Evolutionary conservation across 345 rosid species (phyloP).

Genomic region (Brassica carinata): DNA sequence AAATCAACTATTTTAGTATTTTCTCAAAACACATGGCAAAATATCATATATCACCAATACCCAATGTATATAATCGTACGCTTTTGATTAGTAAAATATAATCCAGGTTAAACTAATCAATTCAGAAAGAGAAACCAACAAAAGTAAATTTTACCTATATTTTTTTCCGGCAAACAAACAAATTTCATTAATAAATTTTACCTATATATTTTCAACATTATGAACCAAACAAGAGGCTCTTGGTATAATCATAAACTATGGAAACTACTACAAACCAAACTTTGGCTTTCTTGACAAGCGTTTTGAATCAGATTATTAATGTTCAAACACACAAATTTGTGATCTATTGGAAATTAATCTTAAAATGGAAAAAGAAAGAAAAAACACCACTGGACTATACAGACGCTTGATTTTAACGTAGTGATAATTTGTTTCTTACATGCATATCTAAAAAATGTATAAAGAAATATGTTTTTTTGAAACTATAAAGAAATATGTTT

Average conservation of each 20-base stretch:
- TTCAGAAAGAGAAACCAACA: neutral
- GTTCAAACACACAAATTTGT: neutral
- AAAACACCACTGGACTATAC: neutral
- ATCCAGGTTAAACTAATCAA: neutral
- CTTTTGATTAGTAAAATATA: neutral
- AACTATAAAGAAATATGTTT: neutral
- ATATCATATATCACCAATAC: constrained; percentile 15
- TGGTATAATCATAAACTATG: neutral
- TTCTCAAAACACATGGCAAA: constrained; percentile 7
- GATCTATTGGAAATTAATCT: constrained; percentile 1
- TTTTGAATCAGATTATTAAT: neutral
- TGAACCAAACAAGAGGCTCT: neutral
- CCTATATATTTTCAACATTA: neutral
- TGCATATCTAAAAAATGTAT: neutral
- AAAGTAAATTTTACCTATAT: neutral
- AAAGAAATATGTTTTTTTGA: neutral
- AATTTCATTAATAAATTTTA: neutral
- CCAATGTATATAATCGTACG: neutral
- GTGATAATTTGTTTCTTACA: neutral
- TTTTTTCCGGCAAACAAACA: neutral
- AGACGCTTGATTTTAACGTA: neutral
- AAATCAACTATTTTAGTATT: constrained; percentile 7
- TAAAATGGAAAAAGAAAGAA: neutral
- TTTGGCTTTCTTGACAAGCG: neutral
- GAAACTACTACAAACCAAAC: neutral